These are phyloP conservation scores for Plasmodium falciparum DNA, from an alignment of 169 alveolate species.

Conservation along the genomic window DNA sequence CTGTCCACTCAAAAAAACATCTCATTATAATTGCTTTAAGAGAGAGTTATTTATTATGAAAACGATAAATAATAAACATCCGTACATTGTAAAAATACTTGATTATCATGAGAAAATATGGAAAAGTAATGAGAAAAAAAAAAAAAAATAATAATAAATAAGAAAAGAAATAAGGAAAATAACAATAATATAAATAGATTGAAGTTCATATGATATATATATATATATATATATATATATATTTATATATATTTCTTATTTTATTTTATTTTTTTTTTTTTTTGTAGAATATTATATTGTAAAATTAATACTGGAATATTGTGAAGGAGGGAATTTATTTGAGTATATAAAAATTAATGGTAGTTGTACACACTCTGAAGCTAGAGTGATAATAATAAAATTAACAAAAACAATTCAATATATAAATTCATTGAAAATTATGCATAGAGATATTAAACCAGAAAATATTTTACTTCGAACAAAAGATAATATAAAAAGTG, in stretches of 20 bases:
- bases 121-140: conserved; percentile 40
- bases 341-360: conserved; percentile 68
- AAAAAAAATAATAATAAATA: not conserved
- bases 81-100: conserved; percentile 66
- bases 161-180: not conserved
- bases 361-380: conserved; percentile 66
- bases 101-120: conserved; percentile 74
- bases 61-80: conserved; percentile 68
- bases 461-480: conserved; percentile 88
- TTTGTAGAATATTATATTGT: conserved; percentile 56
- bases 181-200: not conserved
- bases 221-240: not conserved
- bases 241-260: too few species aligned
- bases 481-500: conserved; percentile 80
- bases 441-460: conserved; percentile 90
- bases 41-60: conserved; percentile 71
- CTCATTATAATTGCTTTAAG: conserved; percentile 70
- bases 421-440: conserved; percentile 58
- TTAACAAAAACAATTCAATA: conserved; percentile 55
- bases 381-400: conserved; percentile 58
- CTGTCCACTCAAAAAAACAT: conserved; percentile 66
- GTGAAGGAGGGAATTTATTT: conserved; percentile 68
- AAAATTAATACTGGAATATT: conserved; percentile 51
- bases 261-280: not conserved
- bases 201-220: not conserved